Evolutionary conservation across 345 rosid genomes (phyloP).

Genomic region (Eucalyptus erythrocorys): DNA sequence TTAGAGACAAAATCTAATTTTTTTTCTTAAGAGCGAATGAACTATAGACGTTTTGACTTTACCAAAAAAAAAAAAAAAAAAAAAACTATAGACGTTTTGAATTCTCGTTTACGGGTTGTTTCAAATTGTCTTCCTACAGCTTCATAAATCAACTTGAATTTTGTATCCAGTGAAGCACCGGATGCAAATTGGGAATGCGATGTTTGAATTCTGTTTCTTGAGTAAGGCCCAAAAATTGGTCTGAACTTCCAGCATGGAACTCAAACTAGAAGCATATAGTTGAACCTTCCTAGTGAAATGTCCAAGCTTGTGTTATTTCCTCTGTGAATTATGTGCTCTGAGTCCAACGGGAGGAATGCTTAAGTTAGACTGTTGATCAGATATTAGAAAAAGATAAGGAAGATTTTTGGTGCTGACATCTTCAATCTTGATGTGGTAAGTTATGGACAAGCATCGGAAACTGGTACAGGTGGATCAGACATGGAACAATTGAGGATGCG

Average conservation of each 20-base stretch:
- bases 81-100: background rate
- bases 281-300: background rate
- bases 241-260: background rate
- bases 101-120: background rate
- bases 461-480: conserved; percentile 6
- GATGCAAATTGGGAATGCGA: background rate
- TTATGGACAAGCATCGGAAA: background rate
- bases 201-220: background rate
- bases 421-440: background rate
- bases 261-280: background rate
- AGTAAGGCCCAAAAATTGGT: background rate
- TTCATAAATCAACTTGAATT: background rate
- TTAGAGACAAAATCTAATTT: background rate
- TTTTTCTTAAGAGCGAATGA: background rate
- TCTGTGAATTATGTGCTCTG: background rate
- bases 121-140: background rate
- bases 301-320: background rate
- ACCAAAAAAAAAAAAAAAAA: too few species aligned
- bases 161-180: background rate
- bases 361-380: background rate
- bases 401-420: background rate
- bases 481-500: conserved; percentile 31
- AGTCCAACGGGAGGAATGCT: background rate
- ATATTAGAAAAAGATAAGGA: background rate
- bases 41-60: background rate